These are phyloP conservation scores for Mucor lusitanicus DNA, from an alignment of 371 early-diverging fungal genomes.

Conservation along the genomic window DNA sequence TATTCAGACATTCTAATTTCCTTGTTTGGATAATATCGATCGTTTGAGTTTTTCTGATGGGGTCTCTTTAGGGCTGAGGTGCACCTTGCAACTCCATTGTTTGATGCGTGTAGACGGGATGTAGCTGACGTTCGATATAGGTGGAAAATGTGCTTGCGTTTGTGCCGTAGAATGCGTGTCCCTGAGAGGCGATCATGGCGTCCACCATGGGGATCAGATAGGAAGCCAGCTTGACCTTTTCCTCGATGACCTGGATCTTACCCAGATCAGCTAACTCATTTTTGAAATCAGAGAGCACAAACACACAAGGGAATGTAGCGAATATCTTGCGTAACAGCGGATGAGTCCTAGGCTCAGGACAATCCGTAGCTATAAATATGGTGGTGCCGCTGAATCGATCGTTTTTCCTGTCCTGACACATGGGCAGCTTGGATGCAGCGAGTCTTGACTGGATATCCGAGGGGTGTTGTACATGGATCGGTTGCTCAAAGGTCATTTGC, in stretches of 20 bases:
- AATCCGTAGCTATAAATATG: slow-evolving; percentile 65
- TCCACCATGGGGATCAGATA: slow-evolving; percentile 69
- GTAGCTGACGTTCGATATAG: slow-evolving; percentile 61
- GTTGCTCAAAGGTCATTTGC: slow-evolving; percentile 7
- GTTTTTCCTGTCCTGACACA: slow-evolving; percentile 21
- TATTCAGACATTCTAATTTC: background rate
- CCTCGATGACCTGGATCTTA: slow-evolving; percentile 46
- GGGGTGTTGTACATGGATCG: slow-evolving; percentile 41
- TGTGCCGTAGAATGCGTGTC: slow-evolving; percentile 59
- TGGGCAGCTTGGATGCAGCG: background rate
- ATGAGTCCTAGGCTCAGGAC: slow-evolving; percentile 52
- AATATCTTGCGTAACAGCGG: slow-evolving; percentile 60
- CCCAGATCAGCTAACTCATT: slow-evolving; percentile 44
- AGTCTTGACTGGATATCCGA: slow-evolving; percentile 16
- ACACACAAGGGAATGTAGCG: slow-evolving; percentile 62
- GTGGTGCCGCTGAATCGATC: slow-evolving; percentile 30
- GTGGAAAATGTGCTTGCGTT: slow-evolving; percentile 60
- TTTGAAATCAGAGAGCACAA: slow-evolving; percentile 57
- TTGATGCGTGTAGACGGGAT: slow-evolving; percentile 48
- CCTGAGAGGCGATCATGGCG: slow-evolving; percentile 63
- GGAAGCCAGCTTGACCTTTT: slow-evolving; percentile 50
- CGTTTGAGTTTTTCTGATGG: background rate
- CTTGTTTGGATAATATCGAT: slow-evolving; percentile 2
- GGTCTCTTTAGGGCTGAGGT: slow-evolving; percentile 4
- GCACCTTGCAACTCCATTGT: slow-evolving; percentile 29